Conservation (phyloP, 495 filamentous ascomycete genomes). For the Thozetella sp. region DNA sequence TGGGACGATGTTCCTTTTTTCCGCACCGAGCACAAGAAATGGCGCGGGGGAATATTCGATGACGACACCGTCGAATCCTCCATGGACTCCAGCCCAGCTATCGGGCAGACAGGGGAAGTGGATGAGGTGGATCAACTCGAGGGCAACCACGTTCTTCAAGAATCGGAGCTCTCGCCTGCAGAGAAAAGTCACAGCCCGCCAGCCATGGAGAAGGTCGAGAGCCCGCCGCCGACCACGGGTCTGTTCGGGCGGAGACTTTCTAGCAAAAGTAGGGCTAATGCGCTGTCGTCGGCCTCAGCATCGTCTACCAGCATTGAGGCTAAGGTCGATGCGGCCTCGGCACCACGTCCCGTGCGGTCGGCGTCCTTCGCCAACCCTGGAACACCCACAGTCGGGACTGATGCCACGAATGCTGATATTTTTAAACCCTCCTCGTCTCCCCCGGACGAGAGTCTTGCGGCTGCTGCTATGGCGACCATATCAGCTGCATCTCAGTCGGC, state of each 20-base stretch:
- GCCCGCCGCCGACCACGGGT: constrained; percentile 25
- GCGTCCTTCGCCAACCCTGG: constrained; percentile 66
- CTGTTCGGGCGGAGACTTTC: constrained; percentile 41
- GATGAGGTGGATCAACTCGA: constrained; percentile 48
- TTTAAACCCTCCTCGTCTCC: constrained; percentile 41
- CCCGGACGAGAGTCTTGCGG: constrained; percentile 55
- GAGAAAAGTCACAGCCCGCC: constrained; percentile 64
- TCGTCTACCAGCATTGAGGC: constrained; percentile 41
- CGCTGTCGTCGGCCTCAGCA: constrained; percentile 20
- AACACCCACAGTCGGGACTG: constrained; percentile 63
- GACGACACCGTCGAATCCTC: constrained; percentile 43
- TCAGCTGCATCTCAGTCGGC: constrained; percentile 58
- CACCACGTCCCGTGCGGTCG: constrained; percentile 38
- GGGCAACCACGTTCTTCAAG: constrained; percentile 16
- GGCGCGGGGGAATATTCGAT: constrained; percentile 89
- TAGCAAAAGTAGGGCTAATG: constrained; percentile 27
- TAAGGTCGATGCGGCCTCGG: constrained; percentile 20
- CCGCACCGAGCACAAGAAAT: constrained; percentile 71
- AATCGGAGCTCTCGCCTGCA: constrained; percentile 42
- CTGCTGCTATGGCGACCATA: constrained; percentile 67
- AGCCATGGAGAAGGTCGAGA: constrained; percentile 19
- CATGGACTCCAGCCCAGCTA: constrained; percentile 40
- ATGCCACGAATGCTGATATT: constrained; percentile 62
- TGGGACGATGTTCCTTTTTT: constrained; percentile 96
- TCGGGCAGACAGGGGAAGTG: constrained; percentile 60